Conservation (phyloP, 2,329 filamentous ascomycete genomes). For the Phyllosticta paracitricarpa region DNA sequence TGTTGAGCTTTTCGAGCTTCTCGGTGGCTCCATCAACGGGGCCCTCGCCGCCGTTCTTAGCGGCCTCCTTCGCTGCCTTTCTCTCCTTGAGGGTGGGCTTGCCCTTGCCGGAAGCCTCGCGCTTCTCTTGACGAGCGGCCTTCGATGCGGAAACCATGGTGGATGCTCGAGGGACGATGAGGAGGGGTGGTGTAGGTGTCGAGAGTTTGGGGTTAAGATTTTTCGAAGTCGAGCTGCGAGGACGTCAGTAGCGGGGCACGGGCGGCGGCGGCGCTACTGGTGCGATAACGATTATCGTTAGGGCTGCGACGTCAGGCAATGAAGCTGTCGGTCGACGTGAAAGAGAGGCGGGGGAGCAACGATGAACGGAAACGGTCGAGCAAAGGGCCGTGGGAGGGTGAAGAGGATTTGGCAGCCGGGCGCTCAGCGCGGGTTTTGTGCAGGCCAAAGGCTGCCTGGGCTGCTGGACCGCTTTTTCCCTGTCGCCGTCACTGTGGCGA, state of each 20-base stretch:
- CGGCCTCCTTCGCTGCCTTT: constrained; percentile 57
- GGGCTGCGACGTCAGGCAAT: constrained; percentile 4
- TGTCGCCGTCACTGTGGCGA: constrained; percentile 8
- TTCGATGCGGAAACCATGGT: constrained; percentile 60
- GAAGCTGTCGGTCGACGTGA: neutral
- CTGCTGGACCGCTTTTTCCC: constrained; percentile 4
- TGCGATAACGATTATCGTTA: constrained; percentile 8
- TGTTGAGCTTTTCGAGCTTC: constrained; percentile 77
- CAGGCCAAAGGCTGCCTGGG: neutral
- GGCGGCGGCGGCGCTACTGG: constrained; percentile 5
- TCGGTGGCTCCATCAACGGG: constrained; percentile 39
- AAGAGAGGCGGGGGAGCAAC: neutral
- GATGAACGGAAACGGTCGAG: neutral
- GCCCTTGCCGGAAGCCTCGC: constrained; percentile 56
- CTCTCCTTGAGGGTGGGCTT: constrained; percentile 66
- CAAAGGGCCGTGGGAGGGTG: constrained; percentile 2
- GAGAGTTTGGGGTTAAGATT: constrained; percentile 9
- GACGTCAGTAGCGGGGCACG: constrained; percentile 11
- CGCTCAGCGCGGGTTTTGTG: neutral
- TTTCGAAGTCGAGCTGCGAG: constrained; percentile 7
- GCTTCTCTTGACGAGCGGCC: constrained; percentile 57
- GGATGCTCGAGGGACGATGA: constrained; percentile 12
- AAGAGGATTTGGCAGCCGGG: neutral
- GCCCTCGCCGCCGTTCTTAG: constrained; percentile 50
- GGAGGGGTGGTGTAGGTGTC: constrained; percentile 3